Evolutionary conservation across 768 basidiomycete genomes (phyloP).

Genomic region (Agaricus blazei): DNA sequence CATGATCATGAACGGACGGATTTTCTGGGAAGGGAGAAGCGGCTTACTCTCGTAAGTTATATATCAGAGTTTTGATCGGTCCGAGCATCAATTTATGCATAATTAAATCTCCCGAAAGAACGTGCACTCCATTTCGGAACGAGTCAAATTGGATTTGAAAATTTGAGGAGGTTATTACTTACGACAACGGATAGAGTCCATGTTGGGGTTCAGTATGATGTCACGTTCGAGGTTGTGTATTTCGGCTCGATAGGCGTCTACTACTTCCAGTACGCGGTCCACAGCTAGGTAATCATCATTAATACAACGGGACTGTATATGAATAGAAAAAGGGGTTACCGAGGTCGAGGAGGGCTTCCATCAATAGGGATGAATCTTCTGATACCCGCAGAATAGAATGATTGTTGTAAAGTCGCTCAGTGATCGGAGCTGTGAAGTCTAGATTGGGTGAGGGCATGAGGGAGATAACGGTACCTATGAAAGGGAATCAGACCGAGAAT

Average conservation of each 20-base stretch:
- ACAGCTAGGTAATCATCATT: conserved; percentile 36
- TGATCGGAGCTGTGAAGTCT: conserved; percentile 50
- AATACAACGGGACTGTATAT: background rate
- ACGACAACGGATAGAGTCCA: conserved; percentile 57
- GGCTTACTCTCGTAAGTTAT: conserved; percentile 43
- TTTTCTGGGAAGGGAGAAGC: background rate
- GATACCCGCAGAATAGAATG: conserved; percentile 59
- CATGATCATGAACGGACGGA: too few species aligned
- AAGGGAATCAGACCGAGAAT: background rate
- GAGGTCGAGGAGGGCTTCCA: conserved; percentile 57
- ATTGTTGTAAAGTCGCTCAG: conserved; percentile 45
- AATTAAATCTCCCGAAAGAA: conserved; percentile 67
- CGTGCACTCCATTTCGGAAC: conserved; percentile 47
- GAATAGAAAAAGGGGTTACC: conserved; percentile 17
- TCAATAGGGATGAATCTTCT: conserved; percentile 56
- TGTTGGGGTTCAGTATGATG: conserved; percentile 52
- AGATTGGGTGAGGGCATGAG: conserved; percentile 42
- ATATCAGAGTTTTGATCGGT: conserved; percentile 63
- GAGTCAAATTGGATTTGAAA: background rate
- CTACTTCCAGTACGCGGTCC: conserved; percentile 57
- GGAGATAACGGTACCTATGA: conserved; percentile 52
- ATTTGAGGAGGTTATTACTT: conserved; percentile 17
- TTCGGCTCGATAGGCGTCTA: conserved; percentile 62
- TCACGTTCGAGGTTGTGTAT: conserved; percentile 54
- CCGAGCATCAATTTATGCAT: conserved; percentile 68